Base-by-base conservation (phyloP, 2,329 filamentous ascomycete species). In the Calonectria naviculata region DNA sequence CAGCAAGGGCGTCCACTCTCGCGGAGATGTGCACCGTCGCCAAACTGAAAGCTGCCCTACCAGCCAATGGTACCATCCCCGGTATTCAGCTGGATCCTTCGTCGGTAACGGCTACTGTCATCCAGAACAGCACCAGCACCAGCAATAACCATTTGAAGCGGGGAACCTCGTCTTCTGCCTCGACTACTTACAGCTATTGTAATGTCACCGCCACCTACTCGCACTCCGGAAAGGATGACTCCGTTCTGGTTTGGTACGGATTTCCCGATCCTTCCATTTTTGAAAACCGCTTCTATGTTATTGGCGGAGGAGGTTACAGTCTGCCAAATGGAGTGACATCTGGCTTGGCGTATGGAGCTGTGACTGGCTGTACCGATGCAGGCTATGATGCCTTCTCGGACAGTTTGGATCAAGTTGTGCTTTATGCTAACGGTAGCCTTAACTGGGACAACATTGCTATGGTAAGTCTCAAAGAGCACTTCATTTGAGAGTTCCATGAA, bases 401-500 rank as follows among this genome's bases (percentile, higher is more conserved):
- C 67, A 81, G 76, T 68, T 83, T 79, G 49, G 81, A 84, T 61
- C 78, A 81, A n/a, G 83, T 85, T 1, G 80, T 83, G 10, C 80
- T 87, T 1, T 76, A 80, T 58, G 84, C 79, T 17, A 89, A 90
- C 68, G 87, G 87, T 12, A 85, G 86, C 2, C 81, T 88, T 73
- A 87, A 89, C 77, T 89, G 83, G 80, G 83, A 89, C 38, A 80
- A 84, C 1, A 81, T 84, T 3, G 84, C 86, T 78, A 87, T 86
- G 81, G 41, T 42, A 42, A 9, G 19, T 42, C 41, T 8, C 10
- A n/a, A n/a, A n/a, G n/a, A n/a, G n/a, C n/a, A n/a, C n/a, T n/a
- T n/a, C n/a, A n/a, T n/a, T n/a, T n/a, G n/a, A n/a, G n/a, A n/a
- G n/a, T n/a, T n/a, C n/a, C n/a, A n/a, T n/a, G n/a, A n/a, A n/a